phyloP scores from a whole-genome alignment of 140 eudicot genomes.

The Ambrosia hybrid region DNA sequence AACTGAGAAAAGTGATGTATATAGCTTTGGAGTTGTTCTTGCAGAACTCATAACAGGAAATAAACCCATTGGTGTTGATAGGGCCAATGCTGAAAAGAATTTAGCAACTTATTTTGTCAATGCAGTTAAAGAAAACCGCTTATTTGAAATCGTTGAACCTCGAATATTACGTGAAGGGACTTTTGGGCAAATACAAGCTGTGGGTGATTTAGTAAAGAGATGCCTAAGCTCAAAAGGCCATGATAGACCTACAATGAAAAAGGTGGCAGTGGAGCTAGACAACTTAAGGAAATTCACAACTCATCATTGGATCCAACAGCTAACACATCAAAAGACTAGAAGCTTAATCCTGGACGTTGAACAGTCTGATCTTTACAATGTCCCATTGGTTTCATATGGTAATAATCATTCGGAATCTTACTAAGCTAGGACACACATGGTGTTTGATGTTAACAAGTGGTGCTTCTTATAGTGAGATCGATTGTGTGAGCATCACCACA shows the following conservation, averaged over 20 bases:
- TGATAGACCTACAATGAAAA: not conserved
- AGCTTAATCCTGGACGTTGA: no score
- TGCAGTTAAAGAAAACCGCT: conserved; percentile 40
- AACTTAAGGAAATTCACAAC: conserved; percentile 29
- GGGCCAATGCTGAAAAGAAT: not conserved
- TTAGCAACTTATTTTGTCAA: no score
- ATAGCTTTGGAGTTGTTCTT: conserved; percentile 51
- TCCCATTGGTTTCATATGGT: no score
- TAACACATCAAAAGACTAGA: no score
- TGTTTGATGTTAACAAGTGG: no score
- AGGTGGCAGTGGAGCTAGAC: conserved; percentile 50
- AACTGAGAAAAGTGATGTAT: no score
- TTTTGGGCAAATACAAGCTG: conserved; percentile 26
- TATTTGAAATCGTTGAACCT: conserved; percentile 39
- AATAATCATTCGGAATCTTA: no score
- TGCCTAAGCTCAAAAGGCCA: conserved; percentile 37
- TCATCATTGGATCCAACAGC: conserved; percentile 42
- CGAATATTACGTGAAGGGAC: conserved; percentile 13
- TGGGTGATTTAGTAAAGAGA: conserved; percentile 30
- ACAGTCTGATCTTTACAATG: no score
- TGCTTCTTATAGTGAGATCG: no score
- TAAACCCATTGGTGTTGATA: conserved; percentile 35
- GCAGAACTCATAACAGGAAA: conserved; percentile 51
- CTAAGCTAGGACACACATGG: no score
- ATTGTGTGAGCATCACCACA: no score